Base-by-base conservation (phyloP, 805 yeast species). In the Hanseniaspora thailandica region DNA sequence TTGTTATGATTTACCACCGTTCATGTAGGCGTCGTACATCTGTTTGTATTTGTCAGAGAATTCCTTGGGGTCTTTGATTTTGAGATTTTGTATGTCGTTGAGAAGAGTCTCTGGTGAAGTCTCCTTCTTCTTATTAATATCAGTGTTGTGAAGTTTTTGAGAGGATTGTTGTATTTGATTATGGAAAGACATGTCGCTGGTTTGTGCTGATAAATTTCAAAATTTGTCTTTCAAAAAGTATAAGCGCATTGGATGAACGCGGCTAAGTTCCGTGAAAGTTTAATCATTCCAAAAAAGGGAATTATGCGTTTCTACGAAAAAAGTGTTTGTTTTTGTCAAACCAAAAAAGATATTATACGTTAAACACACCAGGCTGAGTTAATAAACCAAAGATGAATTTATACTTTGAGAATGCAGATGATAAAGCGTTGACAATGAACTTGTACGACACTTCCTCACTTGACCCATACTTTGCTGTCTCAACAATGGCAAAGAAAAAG, bases 1-100 rank as follows among this genome's bases (percentile, higher is more conserved):
- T 2, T 5, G 10, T 20, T 8, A 28, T 28, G 30, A 35, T 31
- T 35, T 50, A 20, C 19, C 19, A 8, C 41, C 23, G 10, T 35
- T 41, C 45, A 50, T 50, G 33, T 50, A 50, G 9, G 20, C 33
- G 20, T 50, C 54, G 39, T 50, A 50, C 54, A 50, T 50, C 13
- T 50, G 41, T 20, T 50, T 38, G 34, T 50, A 50, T 15, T 26
- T 35, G 15, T 50, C 25, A 9, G 47, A 43, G 20, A 50, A 50
- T n/a, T 50, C 47, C 15, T 43, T 41, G 0, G 54, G 36, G 19
- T 50, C 54, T 28, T 50, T 34, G 34, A 50, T 35, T 26, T 41
- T 33, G 6, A 50, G 36, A 9, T 41, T 35, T 17, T 34, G 22
- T 13, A 50, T 44, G 5, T 35, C 38, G 4, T 45, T n/a, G 15